Percentiles rank a stretch among this genome's conserved stretches.
phyloP scores from a whole-genome alignment of 768 basidiomycete species.

The Tulasnella sp. region DNA sequence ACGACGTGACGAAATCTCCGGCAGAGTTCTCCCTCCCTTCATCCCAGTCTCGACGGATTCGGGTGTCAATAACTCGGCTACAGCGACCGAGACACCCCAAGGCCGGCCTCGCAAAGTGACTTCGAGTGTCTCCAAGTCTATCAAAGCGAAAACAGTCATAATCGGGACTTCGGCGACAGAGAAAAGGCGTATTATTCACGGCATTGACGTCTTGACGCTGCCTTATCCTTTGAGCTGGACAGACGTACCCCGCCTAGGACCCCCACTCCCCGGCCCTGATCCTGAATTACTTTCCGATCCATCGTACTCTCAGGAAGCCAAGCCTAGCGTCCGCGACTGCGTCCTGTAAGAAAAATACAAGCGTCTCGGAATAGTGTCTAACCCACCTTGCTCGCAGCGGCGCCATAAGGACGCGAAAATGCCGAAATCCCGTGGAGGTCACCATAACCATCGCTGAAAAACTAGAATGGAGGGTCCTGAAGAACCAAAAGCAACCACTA shows the following conservation, averaged over 20 bases:
- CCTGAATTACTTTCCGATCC: neutral
- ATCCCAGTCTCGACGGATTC: no score
- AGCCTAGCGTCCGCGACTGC: neutral
- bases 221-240: neutral
- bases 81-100: no score
- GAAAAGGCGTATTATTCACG: neutral
- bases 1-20: no score
- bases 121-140: neutral
- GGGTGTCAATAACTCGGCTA: no score
- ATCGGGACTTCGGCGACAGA: neutral
- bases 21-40: no score
- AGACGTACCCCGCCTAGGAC: neutral
- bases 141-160: neutral
- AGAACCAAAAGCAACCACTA: neutral
- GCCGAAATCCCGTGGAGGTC: neutral
- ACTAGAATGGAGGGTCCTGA: neutral
- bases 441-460: neutral
- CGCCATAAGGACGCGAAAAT: neutral
- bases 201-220: neutral
- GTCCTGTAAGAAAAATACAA: neutral
- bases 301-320: neutral
- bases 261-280: neutral
- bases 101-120: neutral
- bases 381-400: neutral
- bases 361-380: neutral